Evolutionary conservation across 768 basidiomycete species (phyloP).

Genomic region (Pleurotus ostreatus): DNA sequence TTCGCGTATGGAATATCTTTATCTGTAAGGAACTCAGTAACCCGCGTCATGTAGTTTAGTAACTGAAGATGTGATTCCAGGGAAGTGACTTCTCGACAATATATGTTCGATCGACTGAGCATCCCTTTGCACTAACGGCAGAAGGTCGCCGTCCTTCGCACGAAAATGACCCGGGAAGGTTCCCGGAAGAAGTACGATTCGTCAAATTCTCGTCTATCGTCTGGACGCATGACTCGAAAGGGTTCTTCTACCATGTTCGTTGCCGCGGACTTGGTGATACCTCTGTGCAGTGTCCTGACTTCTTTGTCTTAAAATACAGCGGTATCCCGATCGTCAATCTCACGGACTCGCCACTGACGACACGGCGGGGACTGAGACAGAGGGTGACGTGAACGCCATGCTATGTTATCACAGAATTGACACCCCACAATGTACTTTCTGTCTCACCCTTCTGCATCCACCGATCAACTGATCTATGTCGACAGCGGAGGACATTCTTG

Average conservation of each 20-base stretch:
- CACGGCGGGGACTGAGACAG: slow-evolving; percentile 53
- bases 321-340: slow-evolving; percentile 50
- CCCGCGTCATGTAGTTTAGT: not conserved
- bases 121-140: slow-evolving; percentile 42
- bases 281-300: not conserved
- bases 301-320: slow-evolving; percentile 21
- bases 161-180: slow-evolving; percentile 37
- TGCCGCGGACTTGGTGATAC: slow-evolving; percentile 18
- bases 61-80: slow-evolving; percentile 25
- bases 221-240: slow-evolving; percentile 77
- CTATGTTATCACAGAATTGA: slow-evolving; percentile 74
- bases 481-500: slow-evolving; percentile 63
- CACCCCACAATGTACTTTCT: slow-evolving; percentile 57
- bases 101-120: slow-evolving; percentile 60
- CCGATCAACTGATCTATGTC: not conserved
- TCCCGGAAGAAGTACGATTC: slow-evolving; percentile 65
- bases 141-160: slow-evolving; percentile 35
- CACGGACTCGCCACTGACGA: slow-evolving; percentile 37
- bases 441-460: not conserved
- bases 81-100: slow-evolving; percentile 72
- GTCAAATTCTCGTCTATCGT: slow-evolving; percentile 72
- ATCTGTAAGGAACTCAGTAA: slow-evolving; percentile 43
- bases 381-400: slow-evolving; percentile 64
- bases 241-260: slow-evolving; percentile 77
- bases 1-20: slow-evolving; percentile 75